Base-by-base conservation (phyloP, 2,329 filamentous ascomycete species). In the Coniochaeta ligniaria region DNA sequence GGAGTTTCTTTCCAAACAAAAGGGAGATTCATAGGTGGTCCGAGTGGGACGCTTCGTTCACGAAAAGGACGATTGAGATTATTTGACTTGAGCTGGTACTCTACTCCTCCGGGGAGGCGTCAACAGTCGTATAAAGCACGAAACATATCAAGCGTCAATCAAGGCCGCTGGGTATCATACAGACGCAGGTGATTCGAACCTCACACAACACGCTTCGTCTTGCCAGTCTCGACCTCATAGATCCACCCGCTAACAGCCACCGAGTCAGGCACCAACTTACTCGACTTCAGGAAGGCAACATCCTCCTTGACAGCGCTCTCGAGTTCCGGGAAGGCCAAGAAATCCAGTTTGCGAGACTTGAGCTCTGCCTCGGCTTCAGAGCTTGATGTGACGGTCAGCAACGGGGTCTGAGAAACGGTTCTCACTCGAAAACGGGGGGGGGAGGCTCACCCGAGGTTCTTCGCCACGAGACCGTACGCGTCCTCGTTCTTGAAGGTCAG, bases 151-250 rank as follows among this genome's bases (percentile, higher is more conserved):
- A n/a, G 17, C 38, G n/a, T 41, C 6, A 41, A 9, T 41, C 38
- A 11, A n/a, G 16, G 9, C 5, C 5, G 9, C 28, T 31, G 28
- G 9, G 4, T n/a, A 41, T 20, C 38, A 41, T 16, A 6, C 38
- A 20, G 38, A n/a, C 20, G 28, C 33, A 16, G 24, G 26, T 17
- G 11, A 3, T 17, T 3, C 6, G 8, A 2, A 54, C 11, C 35
- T 64, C 24, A 68, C 28, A 67, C 66, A 45, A 67, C 66, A 24
- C 66, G 63, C 61, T 61, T 65, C 3, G 67, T 69, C 63, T 66
- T 86, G 0, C 90, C 90, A 1, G 83, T 91, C 76, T 90, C 85
- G 47, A 93, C 88, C 67, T 92, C 86, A 74, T 92, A 93, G 2
- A 93, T 75, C 83, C 89, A 94, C 0, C 90, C 90, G 6, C 83